phyloP scores from a whole-genome alignment of 768 basidiomycete genomes.

The Xerocomellus amylosporus region DNA sequence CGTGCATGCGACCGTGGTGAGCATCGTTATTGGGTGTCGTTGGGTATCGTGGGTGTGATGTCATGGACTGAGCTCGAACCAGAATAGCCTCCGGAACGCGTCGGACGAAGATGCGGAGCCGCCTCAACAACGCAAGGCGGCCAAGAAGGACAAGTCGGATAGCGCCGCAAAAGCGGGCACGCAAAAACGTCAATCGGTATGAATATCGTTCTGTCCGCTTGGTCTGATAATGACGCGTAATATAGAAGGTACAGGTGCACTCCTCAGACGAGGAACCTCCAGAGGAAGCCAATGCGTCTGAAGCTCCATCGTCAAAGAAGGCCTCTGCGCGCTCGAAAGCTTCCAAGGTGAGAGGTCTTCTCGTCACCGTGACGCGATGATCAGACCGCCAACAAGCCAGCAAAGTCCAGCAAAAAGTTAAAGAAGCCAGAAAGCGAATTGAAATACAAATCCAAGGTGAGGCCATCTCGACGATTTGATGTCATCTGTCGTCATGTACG shows the following conservation, averaged over 20 bases:
- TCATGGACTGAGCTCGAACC: background rate
- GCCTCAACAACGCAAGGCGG: background rate
- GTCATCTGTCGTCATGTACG: background rate
- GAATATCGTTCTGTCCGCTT: background rate
- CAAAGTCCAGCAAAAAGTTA: slow-evolving; percentile 7
- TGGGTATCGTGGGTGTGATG: background rate
- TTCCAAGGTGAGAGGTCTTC: slow-evolving; percentile 9
- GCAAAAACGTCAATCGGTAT: slow-evolving; percentile 15
- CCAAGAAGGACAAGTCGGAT: slow-evolving; percentile 11
- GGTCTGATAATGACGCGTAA: background rate
- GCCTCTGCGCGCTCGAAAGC: slow-evolving; percentile 6
- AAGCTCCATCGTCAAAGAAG: slow-evolving; percentile 9
- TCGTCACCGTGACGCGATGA: background rate
- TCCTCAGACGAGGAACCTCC: background rate
- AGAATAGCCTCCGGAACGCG: slow-evolving; percentile 11
- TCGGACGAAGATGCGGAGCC: background rate
- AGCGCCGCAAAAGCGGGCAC: background rate
- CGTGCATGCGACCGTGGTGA: slow-evolving; percentile 17
- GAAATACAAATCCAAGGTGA: slow-evolving; percentile 28
- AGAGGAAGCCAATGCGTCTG: slow-evolving; percentile 4
- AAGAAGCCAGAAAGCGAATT: slow-evolving; percentile 21
- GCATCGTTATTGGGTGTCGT: background rate
- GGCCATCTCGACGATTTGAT: background rate
- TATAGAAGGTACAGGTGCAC: background rate
- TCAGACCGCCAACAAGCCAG: slow-evolving; percentile 4